These are phyloP conservation scores for Mortierella sp. DNA, from an alignment of 371 early-diverging fungal species.

Conservation along the genomic window DNA sequence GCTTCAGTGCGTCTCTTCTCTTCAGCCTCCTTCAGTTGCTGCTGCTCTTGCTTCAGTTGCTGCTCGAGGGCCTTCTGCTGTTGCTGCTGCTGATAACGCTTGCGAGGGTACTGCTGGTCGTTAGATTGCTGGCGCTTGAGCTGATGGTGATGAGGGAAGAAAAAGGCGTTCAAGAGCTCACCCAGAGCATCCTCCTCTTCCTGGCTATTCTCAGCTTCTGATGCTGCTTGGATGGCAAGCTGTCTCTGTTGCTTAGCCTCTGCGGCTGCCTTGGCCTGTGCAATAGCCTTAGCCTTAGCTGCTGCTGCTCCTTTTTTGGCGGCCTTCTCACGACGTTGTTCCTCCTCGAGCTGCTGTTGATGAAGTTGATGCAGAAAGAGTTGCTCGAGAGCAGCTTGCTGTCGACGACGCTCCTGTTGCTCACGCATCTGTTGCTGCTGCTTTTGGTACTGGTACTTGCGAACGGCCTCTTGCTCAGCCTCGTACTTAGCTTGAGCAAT, in stretches of 20 bases:
- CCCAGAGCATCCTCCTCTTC: constrained; percentile 11
- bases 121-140: constrained; percentile 37
- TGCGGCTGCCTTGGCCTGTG: constrained; percentile 11
- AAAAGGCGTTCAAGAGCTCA: constrained; percentile 25
- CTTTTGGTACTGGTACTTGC: constrained; percentile 14
- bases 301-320: not conserved
- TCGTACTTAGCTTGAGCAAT: constrained; percentile 36
- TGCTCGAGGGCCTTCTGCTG: constrained; percentile 7
- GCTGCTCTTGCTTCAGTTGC: constrained; percentile 5
- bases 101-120: constrained; percentile 29
- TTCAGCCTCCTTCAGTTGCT: constrained; percentile 12
- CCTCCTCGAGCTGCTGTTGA: constrained; percentile 11
- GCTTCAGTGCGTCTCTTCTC: not conserved
- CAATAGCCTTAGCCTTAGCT: constrained; percentile 12
- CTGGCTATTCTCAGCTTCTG: not conserved
- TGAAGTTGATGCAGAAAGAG: constrained; percentile 24
- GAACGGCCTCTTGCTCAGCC: constrained; percentile 43
- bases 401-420: constrained; percentile 12
- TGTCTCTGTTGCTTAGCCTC: not conserved
- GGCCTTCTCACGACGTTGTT: not conserved
- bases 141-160: constrained; percentile 32
- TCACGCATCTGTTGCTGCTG: constrained; percentile 25
- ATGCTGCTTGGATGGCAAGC: constrained; percentile 11
- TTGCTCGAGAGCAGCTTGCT: constrained; percentile 16
- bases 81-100: constrained; percentile 30